A percentile compares a stretch with the other conserved stretches of the same genome.
phyloP scores from a whole-genome alignment of 768 basidiomycete species.

The Gautieria morchelliformis region DNA sequence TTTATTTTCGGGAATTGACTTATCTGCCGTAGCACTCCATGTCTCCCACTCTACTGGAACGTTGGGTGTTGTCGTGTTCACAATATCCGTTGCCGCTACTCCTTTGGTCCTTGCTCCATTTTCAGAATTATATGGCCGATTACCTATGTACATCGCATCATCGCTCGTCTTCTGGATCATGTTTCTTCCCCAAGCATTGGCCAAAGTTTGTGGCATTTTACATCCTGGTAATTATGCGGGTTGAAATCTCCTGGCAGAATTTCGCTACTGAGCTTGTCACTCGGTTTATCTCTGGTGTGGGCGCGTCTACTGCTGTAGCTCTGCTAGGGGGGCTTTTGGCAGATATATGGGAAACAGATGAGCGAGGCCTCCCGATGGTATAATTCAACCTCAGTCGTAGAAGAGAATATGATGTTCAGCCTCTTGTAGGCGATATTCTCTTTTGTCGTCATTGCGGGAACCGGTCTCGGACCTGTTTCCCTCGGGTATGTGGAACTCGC shows the following conservation, averaged over 20 bases:
- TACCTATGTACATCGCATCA: constrained; percentile 2
- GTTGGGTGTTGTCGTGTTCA: constrained; percentile 1
- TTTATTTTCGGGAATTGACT: neutral
- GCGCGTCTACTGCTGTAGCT: constrained; percentile 4
- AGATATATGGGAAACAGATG: constrained; percentile 6
- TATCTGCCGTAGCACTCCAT: neutral
- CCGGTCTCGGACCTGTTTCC: constrained; percentile 1
- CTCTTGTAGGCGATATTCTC: constrained; percentile 1
- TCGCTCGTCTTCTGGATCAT: neutral
- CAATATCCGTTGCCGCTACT: neutral
- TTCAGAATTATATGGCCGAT: constrained; percentile 1
- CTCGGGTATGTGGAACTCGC: constrained; percentile 1
- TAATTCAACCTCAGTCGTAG: neutral
- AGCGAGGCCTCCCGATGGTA: constrained; percentile 6
- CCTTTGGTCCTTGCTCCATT: constrained; percentile 4
- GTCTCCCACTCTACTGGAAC: neutral
- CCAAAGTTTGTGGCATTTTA: neutral
- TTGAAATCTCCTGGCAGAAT: neutral
- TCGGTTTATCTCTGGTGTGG: constrained; percentile 5
- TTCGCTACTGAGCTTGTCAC: constrained; percentile 2
- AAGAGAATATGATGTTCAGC: neutral
- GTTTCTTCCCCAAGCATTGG: constrained; percentile 1
- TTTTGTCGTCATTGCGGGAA: constrained; percentile 2
- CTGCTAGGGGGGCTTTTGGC: constrained; percentile 5
- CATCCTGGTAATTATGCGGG: neutral